Base-by-base conservation (phyloP, 371 early-diverging fungal genomes). In the Ordospora colligata region DNA sequence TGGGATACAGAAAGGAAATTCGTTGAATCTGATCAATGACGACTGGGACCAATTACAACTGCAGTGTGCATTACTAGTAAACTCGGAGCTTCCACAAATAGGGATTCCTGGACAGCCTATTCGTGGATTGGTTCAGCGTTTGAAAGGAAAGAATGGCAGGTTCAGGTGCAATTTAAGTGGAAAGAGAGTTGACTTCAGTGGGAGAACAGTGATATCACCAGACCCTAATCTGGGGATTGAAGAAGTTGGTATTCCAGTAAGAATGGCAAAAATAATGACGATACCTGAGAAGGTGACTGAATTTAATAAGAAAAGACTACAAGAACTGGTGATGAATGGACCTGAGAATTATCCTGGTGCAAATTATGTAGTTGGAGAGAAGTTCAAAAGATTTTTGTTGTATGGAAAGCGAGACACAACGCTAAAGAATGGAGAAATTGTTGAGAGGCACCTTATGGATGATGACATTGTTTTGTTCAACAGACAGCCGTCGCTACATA, bases 81-180 rank as follows among this genome's bases (percentile, higher is more conserved):
- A 93, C 85, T 89, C 91, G 78, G 95, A 96, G 74, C 85, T 95
- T 40, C 94, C 97, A 22, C 87, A 87, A 40, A 76, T 50, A 12
- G 46, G 50, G 45, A 42, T 19, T 75, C 83, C 82, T 68, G 80
- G 78, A 21, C 87, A 86, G 73, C 87, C 86, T 67, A 88, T 88
- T 54, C 83, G 87, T 80, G 96, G 96, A 75, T 88, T 97, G 49
- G 91, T 93, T 67, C 96, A 96, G 84, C 88, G 99, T 70, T 86
- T 99, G 66, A 99, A 97, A 88, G 99, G 99, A 53, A 99, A 99
- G 83, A 91, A 93, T 75, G 99, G 99, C 72, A 90, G 99, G 69
- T 96, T 99, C 88, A 89, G 99, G 82, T 96, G 96, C 45, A 99
- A 97, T 80, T 87, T 99, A 73, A 93, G 93, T 10, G 99, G 99